Conservation (phyloP, 345 rosid genomes). For the Syzygium jambos region DNA sequence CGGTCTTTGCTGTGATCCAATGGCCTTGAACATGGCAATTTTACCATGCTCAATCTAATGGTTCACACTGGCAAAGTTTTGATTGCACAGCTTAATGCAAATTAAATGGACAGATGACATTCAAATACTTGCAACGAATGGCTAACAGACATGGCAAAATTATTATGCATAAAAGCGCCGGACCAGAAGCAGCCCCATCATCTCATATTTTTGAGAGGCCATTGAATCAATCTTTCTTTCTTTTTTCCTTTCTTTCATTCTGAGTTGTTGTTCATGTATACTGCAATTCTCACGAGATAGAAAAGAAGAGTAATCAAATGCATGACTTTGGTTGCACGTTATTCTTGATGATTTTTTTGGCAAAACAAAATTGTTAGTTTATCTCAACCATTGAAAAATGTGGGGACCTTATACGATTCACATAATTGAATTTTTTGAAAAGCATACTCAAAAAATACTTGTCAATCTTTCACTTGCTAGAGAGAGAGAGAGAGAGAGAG, state of each 20-base stretch:
- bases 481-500: no score
- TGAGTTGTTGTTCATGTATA: background rate
- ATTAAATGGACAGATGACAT: no score
- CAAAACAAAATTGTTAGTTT: no score
- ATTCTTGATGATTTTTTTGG: background rate
- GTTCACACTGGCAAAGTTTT: no score
- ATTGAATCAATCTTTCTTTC: background rate
- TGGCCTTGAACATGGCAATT: no score
- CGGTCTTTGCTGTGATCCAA: fast-evolving
- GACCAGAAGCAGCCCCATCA: background rate
- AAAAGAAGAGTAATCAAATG: background rate
- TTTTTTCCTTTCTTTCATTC: no score
- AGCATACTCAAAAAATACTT: background rate
- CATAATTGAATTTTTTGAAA: no score
- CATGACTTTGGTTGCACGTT: background rate
- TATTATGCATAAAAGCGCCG: background rate
- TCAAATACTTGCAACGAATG: no score
- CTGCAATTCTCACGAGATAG: background rate
- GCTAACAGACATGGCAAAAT: background rate
- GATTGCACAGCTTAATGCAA: no score
- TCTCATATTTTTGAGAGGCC: background rate
- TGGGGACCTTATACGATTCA: background rate
- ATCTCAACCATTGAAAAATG: background rate
- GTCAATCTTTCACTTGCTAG: no score
- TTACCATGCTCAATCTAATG: no score